Percentiles rank a stretch among this genome's conserved stretches.
Conservation (phyloP, 192 early-diverging fungal species). For the Podila epigama region DNA sequence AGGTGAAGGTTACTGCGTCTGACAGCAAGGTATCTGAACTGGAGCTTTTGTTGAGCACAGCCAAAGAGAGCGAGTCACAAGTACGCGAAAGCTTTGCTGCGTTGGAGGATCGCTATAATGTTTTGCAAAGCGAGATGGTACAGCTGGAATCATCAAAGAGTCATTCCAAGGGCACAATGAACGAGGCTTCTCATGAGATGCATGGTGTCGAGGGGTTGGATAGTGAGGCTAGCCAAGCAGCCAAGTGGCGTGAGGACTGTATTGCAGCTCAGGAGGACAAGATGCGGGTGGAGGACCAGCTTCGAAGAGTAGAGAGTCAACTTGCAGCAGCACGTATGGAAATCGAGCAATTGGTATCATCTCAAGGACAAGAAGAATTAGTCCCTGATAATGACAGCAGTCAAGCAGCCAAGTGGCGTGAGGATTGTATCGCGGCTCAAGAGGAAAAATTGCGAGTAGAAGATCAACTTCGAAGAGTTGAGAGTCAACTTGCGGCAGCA, state of each 20-base stretch:
- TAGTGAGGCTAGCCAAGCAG: background rate
- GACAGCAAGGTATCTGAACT: background rate
- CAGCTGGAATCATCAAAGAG: conserved; percentile 1
- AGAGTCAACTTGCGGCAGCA: conserved; percentile 27
- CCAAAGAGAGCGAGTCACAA: background rate
- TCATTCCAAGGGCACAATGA: background rate
- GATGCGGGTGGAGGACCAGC: conserved; percentile 11
- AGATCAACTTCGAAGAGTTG: conserved; percentile 4
- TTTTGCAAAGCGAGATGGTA: too few species aligned
- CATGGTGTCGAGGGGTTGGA: too few species aligned
- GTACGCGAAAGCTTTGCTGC: background rate
- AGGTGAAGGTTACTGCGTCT: background rate
- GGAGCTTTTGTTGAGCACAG: background rate
- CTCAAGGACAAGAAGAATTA: background rate
- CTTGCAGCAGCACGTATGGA: conserved; percentile 22
- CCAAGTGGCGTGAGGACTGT: conserved; percentile 23
- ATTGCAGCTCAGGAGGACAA: conserved; percentile 29
- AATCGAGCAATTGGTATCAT: background rate
- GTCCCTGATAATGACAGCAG: conserved; percentile 1
- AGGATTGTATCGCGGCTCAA: conserved; percentile 20
- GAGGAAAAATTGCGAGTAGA: conserved; percentile 27
- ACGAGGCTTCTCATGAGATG: too few species aligned
- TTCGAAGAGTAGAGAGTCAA: conserved; percentile 10
- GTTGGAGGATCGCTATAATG: background rate
- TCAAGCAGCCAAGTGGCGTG: conserved; percentile 14